Conservation (phyloP, 106 monocot genomes). For the Platanthera zijinensis region DNA sequence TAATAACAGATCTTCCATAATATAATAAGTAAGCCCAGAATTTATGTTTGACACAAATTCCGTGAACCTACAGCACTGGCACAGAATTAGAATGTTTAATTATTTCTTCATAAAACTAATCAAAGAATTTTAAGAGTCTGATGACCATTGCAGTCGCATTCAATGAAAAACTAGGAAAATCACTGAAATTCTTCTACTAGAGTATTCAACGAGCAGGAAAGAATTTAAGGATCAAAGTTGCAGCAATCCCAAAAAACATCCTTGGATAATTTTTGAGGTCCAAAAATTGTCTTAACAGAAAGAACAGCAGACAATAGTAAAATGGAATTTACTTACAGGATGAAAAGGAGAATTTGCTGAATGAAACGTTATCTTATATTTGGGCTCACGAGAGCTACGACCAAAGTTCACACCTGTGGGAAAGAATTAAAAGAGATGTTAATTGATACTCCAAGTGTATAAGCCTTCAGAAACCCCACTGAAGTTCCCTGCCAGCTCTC, state of each 20-base stretch:
- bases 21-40: background rate
- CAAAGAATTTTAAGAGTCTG: background rate
- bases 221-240: background rate
- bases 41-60: background rate
- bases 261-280: background rate
- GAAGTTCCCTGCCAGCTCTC: background rate
- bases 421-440: background rate
- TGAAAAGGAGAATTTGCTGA: constrained; percentile 33
- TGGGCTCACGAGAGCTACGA: constrained; percentile 48
- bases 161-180: background rate
- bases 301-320: background rate
- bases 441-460: background rate
- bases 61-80: background rate
- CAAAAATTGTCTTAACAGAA: background rate
- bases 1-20: background rate
- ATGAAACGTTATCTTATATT: constrained; percentile 48
- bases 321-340: constrained; percentile 27
- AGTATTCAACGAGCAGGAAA: background rate
- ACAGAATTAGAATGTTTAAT: background rate
- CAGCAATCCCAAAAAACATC: background rate
- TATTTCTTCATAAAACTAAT: background rate
- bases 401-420: constrained; percentile 37
- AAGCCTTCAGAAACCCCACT: background rate
- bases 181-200: background rate
- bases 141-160: background rate